Percentiles rank a stretch among this genome's conserved stretches.
Conservation (phyloP, 2,329 filamentous ascomycete genomes). For the Exophiala bonariae region DNA sequence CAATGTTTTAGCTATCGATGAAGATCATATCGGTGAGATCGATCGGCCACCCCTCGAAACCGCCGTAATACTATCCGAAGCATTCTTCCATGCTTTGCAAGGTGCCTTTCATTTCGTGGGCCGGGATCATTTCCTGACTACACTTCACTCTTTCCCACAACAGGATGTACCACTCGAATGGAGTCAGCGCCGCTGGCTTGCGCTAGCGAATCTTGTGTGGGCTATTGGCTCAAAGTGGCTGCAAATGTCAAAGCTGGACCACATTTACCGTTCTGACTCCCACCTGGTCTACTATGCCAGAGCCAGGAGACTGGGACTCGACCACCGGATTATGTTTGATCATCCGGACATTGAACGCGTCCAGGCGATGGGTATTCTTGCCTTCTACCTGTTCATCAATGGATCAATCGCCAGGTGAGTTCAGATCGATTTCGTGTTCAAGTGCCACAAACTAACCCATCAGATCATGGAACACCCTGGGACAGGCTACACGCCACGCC, state of each 20-base stretch:
- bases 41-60: slow-evolving; percentile 12
- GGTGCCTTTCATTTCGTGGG: slow-evolving; percentile 18
- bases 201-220: slow-evolving; percentile 22
- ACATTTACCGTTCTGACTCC: slow-evolving; percentile 2
- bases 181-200: slow-evolving; percentile 19
- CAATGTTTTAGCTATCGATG: slow-evolving; percentile 22
- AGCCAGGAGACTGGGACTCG: slow-evolving; percentile 27
- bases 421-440: not conserved
- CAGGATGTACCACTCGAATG: slow-evolving; percentile 8
- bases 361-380: slow-evolving; percentile 25
- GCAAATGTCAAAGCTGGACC: slow-evolving; percentile 13
- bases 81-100: slow-evolving; percentile 22
- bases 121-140: slow-evolving; percentile 17
- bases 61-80: slow-evolving; percentile 18
- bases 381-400: slow-evolving; percentile 25
- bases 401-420: slow-evolving; percentile 30
- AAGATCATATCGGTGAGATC: slow-evolving; percentile 20
- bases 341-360: slow-evolving; percentile 28
- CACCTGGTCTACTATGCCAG: slow-evolving; percentile 30
- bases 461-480: slow-evolving; percentile 32
- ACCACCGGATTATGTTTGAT: slow-evolving; percentile 28
- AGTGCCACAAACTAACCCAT: not conserved
- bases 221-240: slow-evolving; percentile 21
- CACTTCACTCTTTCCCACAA: slow-evolving; percentile 3
- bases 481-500: slow-evolving; percentile 29